Percentiles rank a stretch among this genome's conserved stretches.
Conservation (phyloP, 441 rosid genomes). For the California macrophylla region DNA sequence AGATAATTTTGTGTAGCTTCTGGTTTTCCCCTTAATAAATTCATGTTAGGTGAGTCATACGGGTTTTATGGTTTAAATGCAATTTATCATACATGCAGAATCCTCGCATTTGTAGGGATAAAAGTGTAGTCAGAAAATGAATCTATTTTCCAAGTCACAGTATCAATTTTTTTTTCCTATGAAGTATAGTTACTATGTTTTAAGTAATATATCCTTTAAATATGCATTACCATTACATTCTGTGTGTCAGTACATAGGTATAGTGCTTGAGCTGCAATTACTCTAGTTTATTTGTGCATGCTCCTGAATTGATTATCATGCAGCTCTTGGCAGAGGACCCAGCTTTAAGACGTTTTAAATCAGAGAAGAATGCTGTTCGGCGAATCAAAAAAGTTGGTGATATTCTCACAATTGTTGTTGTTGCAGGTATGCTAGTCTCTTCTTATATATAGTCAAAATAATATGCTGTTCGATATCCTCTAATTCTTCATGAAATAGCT, state of each 20-base stretch:
- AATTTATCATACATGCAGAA: not conserved
- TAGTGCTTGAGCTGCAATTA: not conserved
- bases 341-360: not conserved
- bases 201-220: not conserved
- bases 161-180: too few relatives aligned
- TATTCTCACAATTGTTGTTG: not conserved
- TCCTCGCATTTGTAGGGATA: not conserved
- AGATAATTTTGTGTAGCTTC: too few relatives aligned
- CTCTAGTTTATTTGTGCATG: not conserved
- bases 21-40: too few relatives aligned
- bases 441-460: not conserved
- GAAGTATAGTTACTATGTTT: not conserved
- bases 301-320: not conserved
- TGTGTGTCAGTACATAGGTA: not conserved
- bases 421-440: not conserved
- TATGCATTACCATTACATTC: not conserved
- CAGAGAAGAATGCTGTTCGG: constrained; percentile 1
- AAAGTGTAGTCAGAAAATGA: not conserved
- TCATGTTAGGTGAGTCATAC: not conserved
- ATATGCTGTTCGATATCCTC: not conserved
- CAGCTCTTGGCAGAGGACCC: constrained; percentile 3
- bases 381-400: not conserved
- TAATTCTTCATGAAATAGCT: not conserved
- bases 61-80: not conserved
- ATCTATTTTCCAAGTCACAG: not conserved